phyloP scores from a whole-genome alignment of 2,329 filamentous ascomycete species.

The Boeremia exigua region DNA sequence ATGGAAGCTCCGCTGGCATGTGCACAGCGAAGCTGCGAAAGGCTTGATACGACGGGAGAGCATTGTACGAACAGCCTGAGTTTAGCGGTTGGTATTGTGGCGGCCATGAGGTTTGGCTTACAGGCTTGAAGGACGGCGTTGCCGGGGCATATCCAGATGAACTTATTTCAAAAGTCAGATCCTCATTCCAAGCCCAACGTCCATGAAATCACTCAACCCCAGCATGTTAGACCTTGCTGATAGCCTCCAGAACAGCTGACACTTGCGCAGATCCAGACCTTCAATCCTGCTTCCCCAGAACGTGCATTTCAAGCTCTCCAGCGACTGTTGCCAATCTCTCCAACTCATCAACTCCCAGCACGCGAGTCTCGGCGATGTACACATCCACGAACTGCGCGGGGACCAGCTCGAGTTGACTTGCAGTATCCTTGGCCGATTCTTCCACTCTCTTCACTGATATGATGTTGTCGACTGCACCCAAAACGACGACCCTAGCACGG shows the following conservation, averaged over 20 bases:
- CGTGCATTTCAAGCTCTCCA: no score
- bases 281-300: no score
- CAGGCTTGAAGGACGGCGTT: constrained; percentile 11
- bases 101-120: constrained; percentile 6
- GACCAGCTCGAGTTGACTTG: no score
- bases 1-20: not conserved
- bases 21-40: not conserved
- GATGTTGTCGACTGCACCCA: no score
- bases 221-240: not conserved
- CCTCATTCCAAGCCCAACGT: not conserved
- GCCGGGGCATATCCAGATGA: constrained; percentile 13
- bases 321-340: no score
- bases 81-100: constrained; percentile 10
- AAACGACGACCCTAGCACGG: no score
- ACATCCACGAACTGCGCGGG: no score
- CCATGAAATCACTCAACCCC: not conserved
- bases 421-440: no score
- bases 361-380: no score
- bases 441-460: no score
- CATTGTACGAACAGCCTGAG: constrained; percentile 20
- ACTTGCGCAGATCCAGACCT: no score
- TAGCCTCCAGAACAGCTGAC: not conserved
- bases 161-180: constrained; percentile 4
- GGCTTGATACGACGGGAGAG: not conserved
- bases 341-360: no score